Percentiles rank a stretch among this genome's conserved stretches.
These are phyloP conservation scores for Isatis tinctoria DNA, from an alignment of 345 rosid genomes.

Conservation along the genomic window DNA sequence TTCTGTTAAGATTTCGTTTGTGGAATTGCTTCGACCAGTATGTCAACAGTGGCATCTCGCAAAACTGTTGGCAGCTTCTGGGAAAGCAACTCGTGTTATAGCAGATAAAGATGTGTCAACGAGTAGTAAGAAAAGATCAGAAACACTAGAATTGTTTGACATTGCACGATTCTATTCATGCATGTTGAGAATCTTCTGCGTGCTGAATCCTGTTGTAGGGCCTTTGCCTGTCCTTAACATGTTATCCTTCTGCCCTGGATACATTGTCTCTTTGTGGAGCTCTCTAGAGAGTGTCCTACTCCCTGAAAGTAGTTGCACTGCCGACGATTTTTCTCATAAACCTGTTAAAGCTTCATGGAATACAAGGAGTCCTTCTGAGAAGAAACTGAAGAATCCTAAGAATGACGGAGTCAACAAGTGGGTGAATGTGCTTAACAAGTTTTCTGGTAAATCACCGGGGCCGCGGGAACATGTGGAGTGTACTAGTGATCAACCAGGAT, in stretches of 20 bases:
- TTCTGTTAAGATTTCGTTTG: conserved; percentile 45
- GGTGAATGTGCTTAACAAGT: conserved; percentile 63
- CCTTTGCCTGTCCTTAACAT: conserved; percentile 82
- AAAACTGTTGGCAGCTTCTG: conserved; percentile 58
- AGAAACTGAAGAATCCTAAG: conserved; percentile 43
- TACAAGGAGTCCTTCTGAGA: conserved; percentile 38
- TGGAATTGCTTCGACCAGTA: conserved; percentile 66
- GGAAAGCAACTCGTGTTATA: conserved; percentile 30
- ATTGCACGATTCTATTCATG: conserved; percentile 74
- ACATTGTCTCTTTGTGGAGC: conserved; percentile 61
- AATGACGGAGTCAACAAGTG: conserved; percentile 69
- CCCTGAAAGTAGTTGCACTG: conserved; percentile 24
- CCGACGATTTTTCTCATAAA: conserved; percentile 14
- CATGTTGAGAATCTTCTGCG: conserved; percentile 71
- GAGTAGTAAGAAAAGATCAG: conserved; percentile 27
- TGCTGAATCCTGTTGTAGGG: conserved; percentile 58
- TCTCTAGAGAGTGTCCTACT: conserved; percentile 54
- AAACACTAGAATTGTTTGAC: conserved; percentile 57
- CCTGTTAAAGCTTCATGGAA: conserved; percentile 35
- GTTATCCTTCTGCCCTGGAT: conserved; percentile 89
- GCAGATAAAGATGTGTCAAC: conserved; percentile 26
- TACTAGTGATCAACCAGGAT: conserved; percentile 35
- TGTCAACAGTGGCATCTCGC: conserved; percentile 92
- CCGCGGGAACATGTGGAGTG: conserved; percentile 31
- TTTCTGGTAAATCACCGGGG: conserved; percentile 68